Evolutionary conservation across 108 stramenopile species (phyloP).

Genomic region (Fragilaria crotonensis): DNA sequence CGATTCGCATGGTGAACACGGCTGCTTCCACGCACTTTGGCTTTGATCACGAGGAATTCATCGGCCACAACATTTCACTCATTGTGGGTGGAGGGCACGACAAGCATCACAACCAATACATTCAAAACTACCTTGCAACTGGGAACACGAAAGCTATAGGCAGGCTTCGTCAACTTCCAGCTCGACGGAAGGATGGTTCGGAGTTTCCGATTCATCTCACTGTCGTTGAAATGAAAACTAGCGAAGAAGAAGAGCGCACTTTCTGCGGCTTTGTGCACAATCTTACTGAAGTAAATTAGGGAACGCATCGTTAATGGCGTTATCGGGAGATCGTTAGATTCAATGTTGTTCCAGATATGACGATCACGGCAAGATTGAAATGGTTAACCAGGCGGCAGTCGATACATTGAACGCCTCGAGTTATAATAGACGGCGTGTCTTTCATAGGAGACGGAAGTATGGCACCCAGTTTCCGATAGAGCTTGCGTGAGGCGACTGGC

Average conservation of each 20-base stretch:
- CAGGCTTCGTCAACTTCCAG: constrained; percentile 13
- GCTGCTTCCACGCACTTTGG: constrained; percentile 21
- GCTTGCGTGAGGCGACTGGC: too few species aligned
- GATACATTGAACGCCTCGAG: too few species aligned
- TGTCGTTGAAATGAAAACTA: constrained; percentile 9
- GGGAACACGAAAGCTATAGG: constrained; percentile 16
- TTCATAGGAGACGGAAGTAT: too few species aligned
- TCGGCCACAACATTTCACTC: constrained; percentile 17
- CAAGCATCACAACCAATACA: constrained; percentile 11
- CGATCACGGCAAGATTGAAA: constrained; percentile 10
- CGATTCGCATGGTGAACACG: constrained; percentile 14
- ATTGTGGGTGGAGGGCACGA: constrained; percentile 8
- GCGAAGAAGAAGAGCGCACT: constrained; percentile 1
- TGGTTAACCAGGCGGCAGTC: constrained; percentile 8
- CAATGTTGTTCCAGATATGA: constrained; percentile 20
- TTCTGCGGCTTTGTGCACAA: constrained; percentile 15
- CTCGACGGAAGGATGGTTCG: constrained; percentile 18
- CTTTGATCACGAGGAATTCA: constrained; percentile 11
- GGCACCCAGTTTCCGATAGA: too few species aligned
- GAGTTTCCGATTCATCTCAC: constrained; percentile 17
- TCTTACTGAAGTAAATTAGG: constrained; percentile 6
- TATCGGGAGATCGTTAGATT: constrained; percentile 28
- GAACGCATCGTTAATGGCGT: too few species aligned
- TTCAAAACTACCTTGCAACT: constrained; percentile 14
- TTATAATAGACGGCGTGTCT: too few species aligned